Percentiles rank a stretch among this genome's conserved stretches.
phyloP scores from a whole-genome alignment of 495 filamentous ascomycete species.

The Hypoxylon intermedium region DNA sequence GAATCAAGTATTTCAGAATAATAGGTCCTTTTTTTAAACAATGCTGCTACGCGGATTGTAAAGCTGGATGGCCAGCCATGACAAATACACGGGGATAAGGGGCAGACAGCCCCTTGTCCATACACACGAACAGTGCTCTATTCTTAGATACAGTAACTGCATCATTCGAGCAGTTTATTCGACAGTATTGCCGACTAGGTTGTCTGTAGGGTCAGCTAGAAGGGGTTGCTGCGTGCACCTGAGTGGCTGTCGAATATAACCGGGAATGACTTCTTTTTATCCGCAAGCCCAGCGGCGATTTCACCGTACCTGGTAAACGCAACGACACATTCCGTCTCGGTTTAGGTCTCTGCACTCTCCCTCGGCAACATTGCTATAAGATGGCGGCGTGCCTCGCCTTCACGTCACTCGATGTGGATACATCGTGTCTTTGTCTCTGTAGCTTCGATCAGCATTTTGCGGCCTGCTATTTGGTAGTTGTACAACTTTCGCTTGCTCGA shows the following conservation, averaged over 20 bases:
- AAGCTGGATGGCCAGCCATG: not conserved
- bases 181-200: conserved; percentile 21
- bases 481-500: not conserved
- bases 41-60: not conserved
- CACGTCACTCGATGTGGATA: not conserved
- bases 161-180: conserved; percentile 14
- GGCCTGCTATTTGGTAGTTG: not conserved
- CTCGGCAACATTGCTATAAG: conserved; percentile 19
- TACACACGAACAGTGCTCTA: conserved; percentile 1
- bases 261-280: conserved; percentile 36
- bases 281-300: conserved; percentile 27
- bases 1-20: conserved; percentile 16
- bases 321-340: conserved; percentile 36
- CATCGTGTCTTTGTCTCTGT: not conserved
- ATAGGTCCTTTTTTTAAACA: not conserved
- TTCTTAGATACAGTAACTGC: conserved; percentile 21
- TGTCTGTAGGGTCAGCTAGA: not conserved
- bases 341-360: conserved; percentile 16
- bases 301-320: conserved; percentile 27
- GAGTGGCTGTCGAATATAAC: conserved; percentile 32
- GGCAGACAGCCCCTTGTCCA: not conserved
- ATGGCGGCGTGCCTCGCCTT: conserved; percentile 11
- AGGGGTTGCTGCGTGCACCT: not conserved
- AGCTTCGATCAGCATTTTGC: not conserved
- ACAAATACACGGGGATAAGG: not conserved